phyloP scores from a whole-genome alignment of 179 eudicot genomes.

The Spergularia azorica region DNA sequence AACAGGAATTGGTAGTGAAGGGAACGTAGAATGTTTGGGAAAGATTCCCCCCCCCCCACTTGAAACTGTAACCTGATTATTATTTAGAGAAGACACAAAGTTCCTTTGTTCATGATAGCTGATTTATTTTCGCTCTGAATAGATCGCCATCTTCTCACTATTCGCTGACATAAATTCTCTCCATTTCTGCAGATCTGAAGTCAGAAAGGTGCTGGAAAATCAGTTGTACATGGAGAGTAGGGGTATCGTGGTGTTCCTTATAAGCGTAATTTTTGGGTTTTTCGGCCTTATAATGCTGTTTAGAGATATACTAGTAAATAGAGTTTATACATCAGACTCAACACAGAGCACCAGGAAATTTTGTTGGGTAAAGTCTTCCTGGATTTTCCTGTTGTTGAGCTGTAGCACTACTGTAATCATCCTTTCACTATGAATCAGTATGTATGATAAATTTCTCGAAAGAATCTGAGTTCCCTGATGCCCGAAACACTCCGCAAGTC shows the following conservation, averaged over 20 bases:
- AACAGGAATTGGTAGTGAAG: too few species aligned
- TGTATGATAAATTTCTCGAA: background rate
- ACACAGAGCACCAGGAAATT: slow-evolving; percentile 65
- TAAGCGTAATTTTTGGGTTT: slow-evolving; percentile 57
- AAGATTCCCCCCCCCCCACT: too few species aligned
- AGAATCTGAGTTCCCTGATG: background rate
- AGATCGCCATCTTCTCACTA: background rate
- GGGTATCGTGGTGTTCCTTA: slow-evolving; percentile 46
- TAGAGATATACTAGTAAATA: slow-evolving; percentile 41
- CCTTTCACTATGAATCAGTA: slow-evolving; percentile 54
- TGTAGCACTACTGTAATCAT: slow-evolving; percentile 50
- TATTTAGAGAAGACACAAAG: background rate
- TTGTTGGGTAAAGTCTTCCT: slow-evolving; percentile 64
- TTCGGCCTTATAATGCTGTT: slow-evolving; percentile 53
- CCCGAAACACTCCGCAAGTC: background rate
- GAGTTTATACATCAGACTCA: slow-evolving; percentile 34
- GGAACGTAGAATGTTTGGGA: too few species aligned
- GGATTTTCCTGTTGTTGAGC: slow-evolving; percentile 61
- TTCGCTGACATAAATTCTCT: background rate
- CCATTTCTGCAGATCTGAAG: slow-evolving; percentile 38
- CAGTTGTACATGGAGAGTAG: slow-evolving; percentile 47
- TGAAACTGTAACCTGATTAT: too few species aligned
- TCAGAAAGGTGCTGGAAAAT: slow-evolving; percentile 39
- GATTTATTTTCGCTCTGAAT: background rate
- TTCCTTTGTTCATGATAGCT: background rate